Evolutionary conservation across 345 rosid genomes (phyloP).

Genomic region (Citrus mangshanensis): DNA sequence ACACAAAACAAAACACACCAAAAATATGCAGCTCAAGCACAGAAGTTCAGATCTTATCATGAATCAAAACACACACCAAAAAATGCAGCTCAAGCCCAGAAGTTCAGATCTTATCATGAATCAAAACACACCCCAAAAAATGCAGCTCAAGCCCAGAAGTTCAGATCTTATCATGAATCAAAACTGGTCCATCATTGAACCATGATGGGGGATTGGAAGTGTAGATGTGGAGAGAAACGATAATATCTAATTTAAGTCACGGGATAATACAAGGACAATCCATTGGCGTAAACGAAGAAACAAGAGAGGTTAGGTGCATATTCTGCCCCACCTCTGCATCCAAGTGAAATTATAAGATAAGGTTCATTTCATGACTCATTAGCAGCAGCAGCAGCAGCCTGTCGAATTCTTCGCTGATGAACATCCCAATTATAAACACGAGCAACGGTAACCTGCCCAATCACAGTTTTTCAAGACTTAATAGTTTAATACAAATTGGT

Average conservation of each 20-base stretch:
- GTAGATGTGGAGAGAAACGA: constrained; percentile 1
- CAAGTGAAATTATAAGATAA: neutral
- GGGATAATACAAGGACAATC: constrained; percentile 8
- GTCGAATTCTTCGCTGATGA: constrained; percentile 73
- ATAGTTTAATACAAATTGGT: neutral
- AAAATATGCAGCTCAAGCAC: neutral
- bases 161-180: neutral
- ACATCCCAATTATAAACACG: constrained; percentile 92
- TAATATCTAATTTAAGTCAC: neutral
- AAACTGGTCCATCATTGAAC: constrained; percentile 12
- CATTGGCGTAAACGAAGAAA: constrained; percentile 5
- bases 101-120: neutral
- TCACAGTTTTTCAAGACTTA: neutral
- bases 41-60: neutral
- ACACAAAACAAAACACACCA: neutral
- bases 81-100: neutral
- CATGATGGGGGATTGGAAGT: neutral
- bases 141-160: neutral
- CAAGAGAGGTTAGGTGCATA: constrained; percentile 12
- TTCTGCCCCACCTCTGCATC: neutral
- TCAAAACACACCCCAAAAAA: neutral
- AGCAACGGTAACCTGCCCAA: constrained; percentile 73
- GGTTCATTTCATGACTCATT: constrained; percentile 35
- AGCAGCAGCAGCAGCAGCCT: constrained; percentile 37
- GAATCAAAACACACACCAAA: neutral